Evolutionary conservation across 805 yeast genomes (phyloP).

Genomic region (Myxozyma mucilagina): DNA sequence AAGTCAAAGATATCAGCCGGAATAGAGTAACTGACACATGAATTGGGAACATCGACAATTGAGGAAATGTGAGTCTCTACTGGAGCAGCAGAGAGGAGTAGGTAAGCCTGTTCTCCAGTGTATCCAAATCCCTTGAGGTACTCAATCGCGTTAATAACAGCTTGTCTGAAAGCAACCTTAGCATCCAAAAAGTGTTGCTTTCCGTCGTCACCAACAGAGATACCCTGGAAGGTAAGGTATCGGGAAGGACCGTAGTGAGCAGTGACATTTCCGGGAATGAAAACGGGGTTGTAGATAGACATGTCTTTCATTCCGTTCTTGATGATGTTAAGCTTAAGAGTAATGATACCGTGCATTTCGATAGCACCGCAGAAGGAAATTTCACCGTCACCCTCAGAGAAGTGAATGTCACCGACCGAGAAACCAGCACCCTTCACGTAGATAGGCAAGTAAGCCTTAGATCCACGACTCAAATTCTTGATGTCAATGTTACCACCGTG

Average conservation of each 20-base stretch:
- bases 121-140: constrained; percentile 53
- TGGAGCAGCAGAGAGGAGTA: constrained; percentile 51
- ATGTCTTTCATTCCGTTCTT: constrained; percentile 48
- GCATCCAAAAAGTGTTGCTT: constrained; percentile 49
- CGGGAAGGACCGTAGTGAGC: constrained; percentile 52
- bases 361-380: constrained; percentile 57
- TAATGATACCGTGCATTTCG: constrained; percentile 53
- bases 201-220: constrained; percentile 53
- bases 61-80: constrained; percentile 55
- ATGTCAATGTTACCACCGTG: constrained; percentile 58
- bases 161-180: constrained; percentile 54
- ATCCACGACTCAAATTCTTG: constrained; percentile 51
- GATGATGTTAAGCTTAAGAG: constrained; percentile 46
- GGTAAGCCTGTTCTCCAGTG: constrained; percentile 52
- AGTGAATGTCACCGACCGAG: constrained; percentile 53
- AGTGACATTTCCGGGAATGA: constrained; percentile 51
- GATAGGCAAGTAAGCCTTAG: constrained; percentile 52
- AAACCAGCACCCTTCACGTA: constrained; percentile 51
- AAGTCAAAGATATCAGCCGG: constrained; percentile 57
- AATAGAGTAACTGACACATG: constrained; percentile 52
- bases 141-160: constrained; percentile 52
- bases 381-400: constrained; percentile 59
- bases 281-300: constrained; percentile 49
- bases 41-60: constrained; percentile 54
- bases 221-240: constrained; percentile 54